Evolutionary conservation across 495 filamentous ascomycete species (phyloP).

Genomic region (Neurospora sp.): DNA sequence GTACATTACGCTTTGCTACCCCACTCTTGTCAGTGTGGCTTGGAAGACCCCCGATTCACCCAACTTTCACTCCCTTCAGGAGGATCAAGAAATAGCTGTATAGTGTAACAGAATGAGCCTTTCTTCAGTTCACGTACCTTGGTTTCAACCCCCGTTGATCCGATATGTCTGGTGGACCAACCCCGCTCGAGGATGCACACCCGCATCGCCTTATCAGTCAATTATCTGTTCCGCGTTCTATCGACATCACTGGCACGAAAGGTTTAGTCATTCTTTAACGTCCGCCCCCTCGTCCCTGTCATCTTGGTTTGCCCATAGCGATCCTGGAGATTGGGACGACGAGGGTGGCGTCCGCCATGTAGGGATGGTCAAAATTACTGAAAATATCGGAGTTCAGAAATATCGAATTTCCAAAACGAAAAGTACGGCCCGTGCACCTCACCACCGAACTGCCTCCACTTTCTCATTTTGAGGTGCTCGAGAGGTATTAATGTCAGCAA

Average conservation of each 20-base stretch:
- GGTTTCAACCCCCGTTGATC: not conserved
- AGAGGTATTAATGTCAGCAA: not conserved
- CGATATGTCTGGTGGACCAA: not conserved
- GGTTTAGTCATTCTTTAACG: not conserved
- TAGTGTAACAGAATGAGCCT: not conserved
- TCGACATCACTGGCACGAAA: not conserved
- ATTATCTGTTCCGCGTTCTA: not conserved
- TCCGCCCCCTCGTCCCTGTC: not conserved
- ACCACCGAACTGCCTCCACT: not conserved
- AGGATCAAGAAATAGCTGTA: not conserved
- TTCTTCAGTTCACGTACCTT: not conserved
- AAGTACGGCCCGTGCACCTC: not conserved
- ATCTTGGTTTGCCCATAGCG: not conserved
- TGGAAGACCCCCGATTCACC: not conserved
- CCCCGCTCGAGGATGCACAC: not conserved
- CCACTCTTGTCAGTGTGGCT: not conserved
- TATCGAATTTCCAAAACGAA: not conserved
- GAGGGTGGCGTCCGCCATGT: not conserved
- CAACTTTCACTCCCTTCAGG: not conserved
- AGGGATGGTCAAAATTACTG: not conserved
- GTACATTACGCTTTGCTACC: not conserved
- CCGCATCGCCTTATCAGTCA: not conserved
- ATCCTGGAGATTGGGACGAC: not conserved
- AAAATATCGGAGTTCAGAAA: not conserved
- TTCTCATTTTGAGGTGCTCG: not conserved